phyloP scores from a whole-genome alignment of 129 eudicot species.

The Saussurea involucrata region DNA sequence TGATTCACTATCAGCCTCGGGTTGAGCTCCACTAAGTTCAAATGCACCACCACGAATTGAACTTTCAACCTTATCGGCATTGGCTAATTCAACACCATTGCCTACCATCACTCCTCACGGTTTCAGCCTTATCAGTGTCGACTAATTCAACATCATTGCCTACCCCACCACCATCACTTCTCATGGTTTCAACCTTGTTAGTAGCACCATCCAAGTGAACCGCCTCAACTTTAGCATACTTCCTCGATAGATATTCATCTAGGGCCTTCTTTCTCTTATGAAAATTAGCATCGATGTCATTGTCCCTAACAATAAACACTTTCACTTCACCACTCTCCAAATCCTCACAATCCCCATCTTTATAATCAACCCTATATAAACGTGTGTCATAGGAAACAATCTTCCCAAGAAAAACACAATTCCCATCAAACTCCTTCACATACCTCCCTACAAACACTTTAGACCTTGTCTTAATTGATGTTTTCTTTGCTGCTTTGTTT shows the following conservation, averaged over 20 bases:
- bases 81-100: constrained; percentile 27
- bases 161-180: not conserved
- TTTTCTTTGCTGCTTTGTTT: constrained; percentile 33
- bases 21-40: constrained; percentile 30
- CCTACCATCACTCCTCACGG: constrained; percentile 10
- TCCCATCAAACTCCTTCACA: constrained; percentile 74
- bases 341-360: constrained; percentile 98
- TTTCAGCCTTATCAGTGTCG: constrained; percentile 16
- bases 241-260: constrained; percentile 45
- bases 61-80: constrained; percentile 33
- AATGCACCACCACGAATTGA: constrained; percentile 16
- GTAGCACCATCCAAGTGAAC: not conserved
- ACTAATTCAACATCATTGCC: constrained; percentile 5
- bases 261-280: constrained; percentile 43
- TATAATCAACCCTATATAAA: constrained; percentile 82
- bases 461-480: constrained; percentile 34
- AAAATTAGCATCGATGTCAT: constrained; percentile 44
- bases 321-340: constrained; percentile 68
- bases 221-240: constrained; percentile 22
- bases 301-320: constrained; percentile 46
- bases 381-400: constrained; percentile 63
- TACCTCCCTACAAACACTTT: constrained; percentile 62
- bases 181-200: constrained; percentile 8
- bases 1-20: constrained; percentile 44
- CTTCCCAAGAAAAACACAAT: constrained; percentile 73